These are phyloP conservation scores for Penicillium sclerotiorum DNA, from an alignment of 2,329 filamentous ascomycete genomes.

Conservation along the genomic window DNA sequence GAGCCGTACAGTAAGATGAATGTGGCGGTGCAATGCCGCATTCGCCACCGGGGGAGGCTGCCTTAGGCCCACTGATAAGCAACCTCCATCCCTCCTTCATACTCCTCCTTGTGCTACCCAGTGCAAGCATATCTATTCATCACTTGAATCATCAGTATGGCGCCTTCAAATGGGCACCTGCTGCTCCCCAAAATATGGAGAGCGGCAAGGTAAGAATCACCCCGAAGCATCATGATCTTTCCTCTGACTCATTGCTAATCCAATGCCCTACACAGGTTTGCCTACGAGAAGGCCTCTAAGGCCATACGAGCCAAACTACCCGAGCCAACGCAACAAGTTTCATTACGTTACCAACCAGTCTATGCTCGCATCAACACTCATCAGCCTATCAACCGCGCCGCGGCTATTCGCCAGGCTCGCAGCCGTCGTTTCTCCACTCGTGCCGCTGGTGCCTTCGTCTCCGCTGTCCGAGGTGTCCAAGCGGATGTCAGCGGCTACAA, in stretches of 20 bases:
- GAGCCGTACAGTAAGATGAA: not conserved
- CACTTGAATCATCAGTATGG: slow-evolving; percentile 39
- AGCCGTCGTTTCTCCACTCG: slow-evolving; percentile 66
- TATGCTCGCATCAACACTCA: slow-evolving; percentile 59
- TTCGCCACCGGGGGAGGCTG: slow-evolving; percentile 9
- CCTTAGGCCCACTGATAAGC: slow-evolving; percentile 24
- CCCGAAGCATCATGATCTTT: not conserved
- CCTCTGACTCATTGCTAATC: slow-evolving; percentile 25
- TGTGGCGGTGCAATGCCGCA: slow-evolving; percentile 25
- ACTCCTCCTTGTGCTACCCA: slow-evolving; percentile 16
- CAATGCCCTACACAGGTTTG: slow-evolving; percentile 46
- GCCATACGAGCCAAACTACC: slow-evolving; percentile 47
- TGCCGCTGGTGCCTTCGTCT: slow-evolving; percentile 52
- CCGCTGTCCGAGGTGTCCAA: slow-evolving; percentile 47
- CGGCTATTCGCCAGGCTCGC: slow-evolving; percentile 65
- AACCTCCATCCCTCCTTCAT: slow-evolving; percentile 5
- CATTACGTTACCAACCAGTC: slow-evolving; percentile 60
- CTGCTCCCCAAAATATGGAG: slow-evolving; percentile 54
- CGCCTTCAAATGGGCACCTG: slow-evolving; percentile 52
- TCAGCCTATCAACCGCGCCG: slow-evolving; percentile 64
- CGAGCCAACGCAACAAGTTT: slow-evolving; percentile 40
- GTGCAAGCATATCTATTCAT: slow-evolving; percentile 12
- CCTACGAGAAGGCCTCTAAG: slow-evolving; percentile 50
- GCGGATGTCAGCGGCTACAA: slow-evolving; percentile 57
- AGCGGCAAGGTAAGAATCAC: slow-evolving; percentile 48